Conservation (phyloP, 2,329 filamentous ascomycete species). For the Xylaria sp. region DNA sequence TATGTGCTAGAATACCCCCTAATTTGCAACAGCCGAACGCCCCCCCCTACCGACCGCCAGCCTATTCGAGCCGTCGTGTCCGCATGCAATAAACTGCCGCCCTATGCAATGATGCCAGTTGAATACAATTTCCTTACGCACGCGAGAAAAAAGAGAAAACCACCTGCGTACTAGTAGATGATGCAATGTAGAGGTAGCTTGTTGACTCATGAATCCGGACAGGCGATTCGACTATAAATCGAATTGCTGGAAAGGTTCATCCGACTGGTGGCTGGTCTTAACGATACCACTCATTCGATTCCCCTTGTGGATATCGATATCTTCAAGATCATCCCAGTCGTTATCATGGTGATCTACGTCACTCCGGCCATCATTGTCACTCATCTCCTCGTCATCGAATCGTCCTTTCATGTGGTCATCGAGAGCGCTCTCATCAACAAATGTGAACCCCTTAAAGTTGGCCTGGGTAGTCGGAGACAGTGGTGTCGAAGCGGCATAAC, state of each 20-base stretch:
- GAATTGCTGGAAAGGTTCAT: conserved; percentile 69
- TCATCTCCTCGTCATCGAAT: conserved; percentile 64
- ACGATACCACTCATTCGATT: conserved; percentile 70
- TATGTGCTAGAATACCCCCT: conserved; percentile 40
- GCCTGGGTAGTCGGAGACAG: conserved; percentile 95
- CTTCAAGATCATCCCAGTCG: conserved; percentile 65
- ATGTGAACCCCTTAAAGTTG: conserved; percentile 98
- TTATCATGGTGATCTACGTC: conserved; percentile 56
- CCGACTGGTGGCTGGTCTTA: conserved; percentile 54
- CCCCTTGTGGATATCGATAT: conserved; percentile 55
- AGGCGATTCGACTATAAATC: conserved; percentile 55
- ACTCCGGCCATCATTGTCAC: conserved; percentile 52
- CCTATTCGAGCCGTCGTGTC: conserved; percentile 34
- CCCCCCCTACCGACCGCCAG: conserved; percentile 34
- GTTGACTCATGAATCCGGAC: conserved; percentile 10
- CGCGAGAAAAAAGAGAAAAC: conserved; percentile 31
- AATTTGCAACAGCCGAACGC: conserved; percentile 43
- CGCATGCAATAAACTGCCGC: conserved; percentile 44
- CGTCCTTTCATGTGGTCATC: conserved; percentile 76
- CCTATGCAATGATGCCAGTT: conserved; percentile 47
- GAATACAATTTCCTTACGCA: conserved; percentile 37
- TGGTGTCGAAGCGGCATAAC: conserved; percentile 87
- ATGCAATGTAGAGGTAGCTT: neutral
- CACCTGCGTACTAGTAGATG: conserved; percentile 18
- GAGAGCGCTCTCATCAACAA: conserved; percentile 95